Evolutionary conservation across 2,329 filamentous ascomycete species (phyloP).

Genomic region (Alternaria sp.): DNA sequence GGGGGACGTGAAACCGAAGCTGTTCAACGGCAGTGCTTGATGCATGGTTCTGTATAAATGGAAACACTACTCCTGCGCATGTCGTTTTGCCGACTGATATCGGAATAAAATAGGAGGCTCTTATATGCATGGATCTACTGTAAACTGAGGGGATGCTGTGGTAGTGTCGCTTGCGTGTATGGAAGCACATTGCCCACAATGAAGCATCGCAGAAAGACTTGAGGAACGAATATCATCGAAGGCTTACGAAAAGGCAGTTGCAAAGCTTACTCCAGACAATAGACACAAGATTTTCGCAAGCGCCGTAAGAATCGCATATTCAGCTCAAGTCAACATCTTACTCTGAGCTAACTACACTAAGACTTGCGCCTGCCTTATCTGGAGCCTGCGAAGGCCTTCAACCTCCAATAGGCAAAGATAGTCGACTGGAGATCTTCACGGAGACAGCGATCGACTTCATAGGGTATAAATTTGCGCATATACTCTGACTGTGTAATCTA

Average conservation of each 20-base stretch:
- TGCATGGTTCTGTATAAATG: not conserved
- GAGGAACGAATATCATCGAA: not conserved
- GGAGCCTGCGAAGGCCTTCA: not conserved
- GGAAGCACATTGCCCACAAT: not conserved
- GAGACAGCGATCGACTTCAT: not conserved
- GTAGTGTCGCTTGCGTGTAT: not conserved
- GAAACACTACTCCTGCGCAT: too few relatives aligned
- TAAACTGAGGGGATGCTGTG: not conserved
- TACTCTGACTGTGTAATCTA: not conserved
- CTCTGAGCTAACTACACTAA: not conserved
- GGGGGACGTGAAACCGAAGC: slow-evolving; percentile 11
- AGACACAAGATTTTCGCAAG: not conserved
- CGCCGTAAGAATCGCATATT: not conserved
- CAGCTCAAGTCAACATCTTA: not conserved
- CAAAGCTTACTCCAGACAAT: not conserved
- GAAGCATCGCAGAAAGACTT: not conserved
- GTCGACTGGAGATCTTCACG: not conserved
- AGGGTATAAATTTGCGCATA: not conserved
- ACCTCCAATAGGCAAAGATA: not conserved
- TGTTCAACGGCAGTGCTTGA: not conserved
- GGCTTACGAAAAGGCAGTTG: not conserved
- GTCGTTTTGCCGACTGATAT: too few relatives aligned
- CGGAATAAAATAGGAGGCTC: not conserved
- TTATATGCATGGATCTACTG: too few relatives aligned
- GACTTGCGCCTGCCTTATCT: not conserved